Base-by-base conservation (phyloP, 129 eudicot genomes). In the Solidago caesia region DNA sequence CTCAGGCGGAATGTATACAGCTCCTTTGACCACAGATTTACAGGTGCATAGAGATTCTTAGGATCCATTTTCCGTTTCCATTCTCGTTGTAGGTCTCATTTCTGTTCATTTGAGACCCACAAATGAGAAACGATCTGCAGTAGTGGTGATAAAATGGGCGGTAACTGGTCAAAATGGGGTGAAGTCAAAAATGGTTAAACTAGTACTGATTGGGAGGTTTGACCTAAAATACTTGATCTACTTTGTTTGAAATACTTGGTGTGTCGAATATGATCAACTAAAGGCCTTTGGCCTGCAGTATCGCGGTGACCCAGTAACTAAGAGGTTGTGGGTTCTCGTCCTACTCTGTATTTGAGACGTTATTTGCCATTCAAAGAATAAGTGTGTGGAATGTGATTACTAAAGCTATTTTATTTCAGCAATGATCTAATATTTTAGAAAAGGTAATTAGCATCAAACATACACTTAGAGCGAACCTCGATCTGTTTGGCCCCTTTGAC, bases 1-100 rank as follows among this genome's bases (percentile, higher is more conserved):
- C 27, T 88, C 98, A 0, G 96, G 98, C 48, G 98, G 96, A 76
- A 90, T 93, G 96, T 93, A 93, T 74, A 79, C 96, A 13, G 44
- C 76, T 73, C 96, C 98, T 3, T 84, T 93, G 82, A 88, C 86
- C 51, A 79, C 82, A 68, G 97, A 93, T 84, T 79, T 93, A 44
- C 97, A 93, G 88, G 96, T 93, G 72, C 64, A 67, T 44, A 48
- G 45, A 76, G 39, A 47, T 51, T 13, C 6, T 73, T 27, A 64
- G 58, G n/a, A 44, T 39, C 44, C 47, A 29, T 52, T 72, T 27
- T 12, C 12, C 11, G 7, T 5, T 16, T 45, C 13, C 13, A 29
- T 9, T 45, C 57, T 10, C 79, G 3, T 21, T 14, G n/a, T 52
- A 21, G 66, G 58, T 66, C 56, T 39, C 41, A 48, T 26, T 13